Evolutionary conservation across 2,329 filamentous ascomycete species (phyloP).

Genomic region (Orbilia oligospora): DNA sequence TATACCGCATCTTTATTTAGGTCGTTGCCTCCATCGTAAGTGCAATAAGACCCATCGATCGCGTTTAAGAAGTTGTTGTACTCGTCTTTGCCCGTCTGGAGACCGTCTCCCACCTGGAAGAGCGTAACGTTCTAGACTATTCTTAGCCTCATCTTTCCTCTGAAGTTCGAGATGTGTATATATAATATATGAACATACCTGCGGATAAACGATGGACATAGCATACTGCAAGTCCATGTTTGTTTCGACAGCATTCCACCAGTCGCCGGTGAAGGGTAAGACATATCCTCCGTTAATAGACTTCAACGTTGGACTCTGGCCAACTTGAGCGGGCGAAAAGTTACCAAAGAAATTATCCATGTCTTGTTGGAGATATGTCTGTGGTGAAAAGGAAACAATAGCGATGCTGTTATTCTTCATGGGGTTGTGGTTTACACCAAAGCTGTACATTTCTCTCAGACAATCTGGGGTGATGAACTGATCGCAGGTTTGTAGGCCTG

Average conservation of each 20-base stretch:
- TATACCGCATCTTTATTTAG: conserved; percentile 68
- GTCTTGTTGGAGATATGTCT: conserved; percentile 71
- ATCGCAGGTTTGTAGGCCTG: conserved; percentile 68
- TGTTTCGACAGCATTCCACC: conserved; percentile 71
- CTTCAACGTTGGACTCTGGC: conserved; percentile 69
- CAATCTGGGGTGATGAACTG: conserved; percentile 73
- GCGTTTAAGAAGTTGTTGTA: conserved; percentile 77
- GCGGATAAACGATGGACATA: conserved; percentile 72
- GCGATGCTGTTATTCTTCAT: conserved; percentile 70
- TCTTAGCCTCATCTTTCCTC: conserved; percentile 62
- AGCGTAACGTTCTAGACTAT: conserved; percentile 69
- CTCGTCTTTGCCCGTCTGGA: conserved; percentile 75
- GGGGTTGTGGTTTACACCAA: conserved; percentile 47
- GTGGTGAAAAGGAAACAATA: conserved; percentile 71
- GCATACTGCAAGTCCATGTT: conserved; percentile 75
- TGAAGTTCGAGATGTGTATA: too few relatives aligned
- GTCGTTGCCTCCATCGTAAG: conserved; percentile 68
- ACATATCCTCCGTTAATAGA: conserved; percentile 69
- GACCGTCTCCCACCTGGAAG: conserved; percentile 69
- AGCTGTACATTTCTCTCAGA: conserved; percentile 70
- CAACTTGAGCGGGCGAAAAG: conserved; percentile 68
- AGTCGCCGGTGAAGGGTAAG: conserved; percentile 54
- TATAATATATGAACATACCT: conserved; percentile 70
- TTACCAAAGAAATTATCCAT: conserved; percentile 70
- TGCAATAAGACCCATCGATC: conserved; percentile 70